A percentile compares a stretch with the other conserved stretches of the same genome.
These are phyloP conservation scores for Chlorella sp. DNA, from an alignment of 139 green algal genomes.

Conservation along the genomic window DNA sequence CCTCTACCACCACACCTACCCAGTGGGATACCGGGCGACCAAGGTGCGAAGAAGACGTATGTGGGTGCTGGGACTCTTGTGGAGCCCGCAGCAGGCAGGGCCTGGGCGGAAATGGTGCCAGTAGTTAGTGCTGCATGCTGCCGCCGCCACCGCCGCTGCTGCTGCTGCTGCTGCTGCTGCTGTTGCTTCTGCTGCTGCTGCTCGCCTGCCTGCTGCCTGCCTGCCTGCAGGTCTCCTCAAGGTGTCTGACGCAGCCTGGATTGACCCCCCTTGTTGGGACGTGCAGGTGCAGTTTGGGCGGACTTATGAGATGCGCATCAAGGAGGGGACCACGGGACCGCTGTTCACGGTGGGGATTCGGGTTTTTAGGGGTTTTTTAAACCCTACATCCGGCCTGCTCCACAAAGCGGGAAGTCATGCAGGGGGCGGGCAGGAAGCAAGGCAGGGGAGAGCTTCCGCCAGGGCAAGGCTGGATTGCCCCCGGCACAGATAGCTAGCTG, in stretches of 20 bases:
- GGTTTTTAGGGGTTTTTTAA: not conserved
- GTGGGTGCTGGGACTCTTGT: not conserved
- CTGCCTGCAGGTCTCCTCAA: too few species aligned
- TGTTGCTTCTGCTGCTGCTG: too few species aligned
- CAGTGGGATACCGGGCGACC: conserved; percentile 57
- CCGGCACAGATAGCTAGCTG: too few species aligned
- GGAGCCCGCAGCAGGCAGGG: not conserved
- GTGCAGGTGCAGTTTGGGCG: conserved; percentile 45
- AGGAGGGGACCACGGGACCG: conserved; percentile 32
- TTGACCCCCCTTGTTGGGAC: not conserved
- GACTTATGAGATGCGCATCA: conserved; percentile 55
- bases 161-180: too few species aligned
- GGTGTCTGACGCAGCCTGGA: too few species aligned
- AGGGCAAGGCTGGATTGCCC: too few species aligned
- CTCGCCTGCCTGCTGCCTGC: too few species aligned
- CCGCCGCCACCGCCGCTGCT: too few species aligned
- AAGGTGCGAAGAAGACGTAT: conserved; percentile 20
- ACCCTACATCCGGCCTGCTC: too few species aligned
- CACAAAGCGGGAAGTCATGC: not conserved
- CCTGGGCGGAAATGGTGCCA: too few species aligned
- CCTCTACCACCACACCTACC: conserved; percentile 66
- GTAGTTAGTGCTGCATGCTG: too few species aligned
- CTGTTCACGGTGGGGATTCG: conserved; percentile 46
- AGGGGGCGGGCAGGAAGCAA: not conserved
- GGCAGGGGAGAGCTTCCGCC: not conserved